Base-by-base conservation (phyloP, 192 early-diverging fungal genomes). In the Phycomyces nitens region DNA sequence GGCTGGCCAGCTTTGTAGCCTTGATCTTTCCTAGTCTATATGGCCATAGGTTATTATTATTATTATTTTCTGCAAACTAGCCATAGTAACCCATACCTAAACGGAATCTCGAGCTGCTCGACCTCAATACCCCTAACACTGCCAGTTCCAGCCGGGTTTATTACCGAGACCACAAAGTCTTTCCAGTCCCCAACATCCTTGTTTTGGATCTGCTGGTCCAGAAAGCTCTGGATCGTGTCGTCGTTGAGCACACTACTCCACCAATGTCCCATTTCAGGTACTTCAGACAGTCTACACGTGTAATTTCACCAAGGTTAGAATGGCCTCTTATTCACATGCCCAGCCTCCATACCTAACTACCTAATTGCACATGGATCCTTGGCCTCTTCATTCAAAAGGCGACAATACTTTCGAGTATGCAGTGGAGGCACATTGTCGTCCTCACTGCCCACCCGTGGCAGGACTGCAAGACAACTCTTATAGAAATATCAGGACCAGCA, bases 371-470 rank as follows among this genome's bases (percentile, higher is more conserved):
- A 54, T 10, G 80, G 62, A 55, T 87, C 71, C 12, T 79, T 62
- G 24, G 76, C 74, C 73, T 84, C 80, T 58, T 90, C 88, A 62
- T 87, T 82, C 0, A 85, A 80, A 18, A 92, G 56, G 10, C 89
- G 73, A 10, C 84, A 75, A 49, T 87, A 70, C 24, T 84, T 82
- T 0, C 88, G 58, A 0, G 83, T 80, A 60, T 89, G 86, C 23
- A 88, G 59, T 2, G 90, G 89, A 0, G 90, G 88, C 0, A 92
- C 90, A 68, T 92, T 92, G 54, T 89, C 81, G 53, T 92, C 90
- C 7, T 75, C 72, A 51, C 78, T 71, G 0, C 90, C 90, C 18
- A 66, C 72, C 6, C 86, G 71, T 6, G 82, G 83, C 22, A 89
- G 56, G 20, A 90, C 77, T 8, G 88, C 85, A 12, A 92, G 66